These are phyloP conservation scores for Cucurbitaria berberidis DNA, from an alignment of 2,329 filamentous ascomycete species.

Conservation along the genomic window DNA sequence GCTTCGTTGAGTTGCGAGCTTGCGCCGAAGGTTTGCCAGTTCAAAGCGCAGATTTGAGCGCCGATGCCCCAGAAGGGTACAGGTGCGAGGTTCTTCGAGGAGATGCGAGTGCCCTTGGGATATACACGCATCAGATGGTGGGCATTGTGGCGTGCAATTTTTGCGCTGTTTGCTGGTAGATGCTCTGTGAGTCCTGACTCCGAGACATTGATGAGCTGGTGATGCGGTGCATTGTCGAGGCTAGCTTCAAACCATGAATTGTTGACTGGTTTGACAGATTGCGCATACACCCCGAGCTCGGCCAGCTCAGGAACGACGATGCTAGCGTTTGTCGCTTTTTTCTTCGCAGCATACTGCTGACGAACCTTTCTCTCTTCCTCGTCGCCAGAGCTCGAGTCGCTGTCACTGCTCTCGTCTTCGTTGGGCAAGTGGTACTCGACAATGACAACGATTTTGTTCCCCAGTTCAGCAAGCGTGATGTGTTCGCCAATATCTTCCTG, in stretches of 20 bases:
- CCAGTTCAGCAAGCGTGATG: constrained; percentile 65
- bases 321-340: constrained; percentile 55
- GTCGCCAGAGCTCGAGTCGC: constrained; percentile 40
- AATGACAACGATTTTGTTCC: constrained; percentile 69
- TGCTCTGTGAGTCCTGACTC: constrained; percentile 64
- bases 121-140: constrained; percentile 73
- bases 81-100: constrained; percentile 68
- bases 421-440: constrained; percentile 69
- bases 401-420: constrained; percentile 54
- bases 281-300: constrained; percentile 70
- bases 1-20: constrained; percentile 73
- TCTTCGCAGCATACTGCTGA: constrained; percentile 60
- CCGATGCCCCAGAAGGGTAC: constrained; percentile 70
- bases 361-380: constrained; percentile 59
- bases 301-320: constrained; percentile 70
- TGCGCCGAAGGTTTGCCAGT: constrained; percentile 72
- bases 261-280: constrained; percentile 70
- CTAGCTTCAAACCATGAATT: constrained; percentile 68
- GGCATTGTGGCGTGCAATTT: constrained; percentile 67
- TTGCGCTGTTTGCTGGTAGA: constrained; percentile 55
- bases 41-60: constrained; percentile 72
- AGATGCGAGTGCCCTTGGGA: constrained; percentile 72
- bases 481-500: constrained; percentile 60
- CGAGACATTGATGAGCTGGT: constrained; percentile 73
- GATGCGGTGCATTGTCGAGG: constrained; percentile 60